A percentile compares a stretch with the other conserved stretches of the same genome.
These are phyloP conservation scores for Brasilioporus rufonigricans DNA, from an alignment of 768 basidiomycete species.

Conservation along the genomic window DNA sequence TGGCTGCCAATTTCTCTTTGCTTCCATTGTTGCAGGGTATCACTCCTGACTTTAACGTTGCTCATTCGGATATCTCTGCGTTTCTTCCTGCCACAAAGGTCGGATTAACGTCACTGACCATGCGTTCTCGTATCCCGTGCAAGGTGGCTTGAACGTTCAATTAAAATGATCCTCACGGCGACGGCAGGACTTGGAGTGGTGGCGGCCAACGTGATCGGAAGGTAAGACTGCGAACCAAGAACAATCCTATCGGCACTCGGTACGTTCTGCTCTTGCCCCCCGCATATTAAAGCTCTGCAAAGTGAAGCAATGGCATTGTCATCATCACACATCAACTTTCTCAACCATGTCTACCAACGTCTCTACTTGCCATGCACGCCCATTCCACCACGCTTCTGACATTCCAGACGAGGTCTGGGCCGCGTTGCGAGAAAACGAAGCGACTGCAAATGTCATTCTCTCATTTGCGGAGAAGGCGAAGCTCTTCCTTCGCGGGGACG, in stretches of 20 bases:
- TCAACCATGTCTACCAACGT: conserved; percentile 10
- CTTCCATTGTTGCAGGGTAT: background rate
- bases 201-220: too few relatives aligned
- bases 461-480: conserved; percentile 35
- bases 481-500: background rate
- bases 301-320: background rate
- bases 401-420: conserved; percentile 28
- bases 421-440: conserved; percentile 28
- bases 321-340: conserved; percentile 5
- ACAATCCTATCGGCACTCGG: background rate
- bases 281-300: background rate
- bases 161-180: too few relatives aligned
- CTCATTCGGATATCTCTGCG: background rate
- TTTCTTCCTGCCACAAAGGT: background rate
- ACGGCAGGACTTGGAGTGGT: too few relatives aligned
- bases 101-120: background rate
- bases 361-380: background rate
- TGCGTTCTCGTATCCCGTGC: background rate
- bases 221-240: background rate
- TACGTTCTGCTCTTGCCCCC: background rate
- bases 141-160: conserved; percentile 1
- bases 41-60: conserved; percentile 2
- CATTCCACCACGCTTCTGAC: conserved; percentile 6
- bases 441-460: conserved; percentile 38
- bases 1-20: background rate